Percentiles rank a stretch among this genome's conserved stretches.
phyloP scores from a whole-genome alignment of 768 basidiomycete species.

The Auricularia auricula-judae region DNA sequence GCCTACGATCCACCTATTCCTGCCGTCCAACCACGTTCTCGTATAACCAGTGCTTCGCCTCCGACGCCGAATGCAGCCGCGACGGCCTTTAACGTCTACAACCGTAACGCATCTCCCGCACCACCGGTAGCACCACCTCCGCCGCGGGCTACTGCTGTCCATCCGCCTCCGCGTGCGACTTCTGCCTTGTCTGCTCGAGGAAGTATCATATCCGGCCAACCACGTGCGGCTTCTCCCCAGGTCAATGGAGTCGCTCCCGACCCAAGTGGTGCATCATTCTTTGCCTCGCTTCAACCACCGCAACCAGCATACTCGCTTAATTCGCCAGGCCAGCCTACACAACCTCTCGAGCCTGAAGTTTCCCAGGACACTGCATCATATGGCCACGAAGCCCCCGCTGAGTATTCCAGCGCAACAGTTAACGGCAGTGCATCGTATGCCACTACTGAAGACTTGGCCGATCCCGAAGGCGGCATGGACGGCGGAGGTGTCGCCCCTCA shows the following conservation, averaged over 20 bases:
- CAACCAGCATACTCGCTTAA: neutral
- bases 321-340: neutral
- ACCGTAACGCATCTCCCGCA: slow-evolving; percentile 2
- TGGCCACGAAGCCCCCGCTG: neutral
- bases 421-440: too few relatives aligned
- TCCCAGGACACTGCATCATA: neutral
- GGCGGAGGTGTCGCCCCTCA: neutral
- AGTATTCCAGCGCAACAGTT: too few relatives aligned
- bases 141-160: slow-evolving; percentile 1
- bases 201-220: neutral
- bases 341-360: neutral
- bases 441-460: neutral
- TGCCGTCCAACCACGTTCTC: slow-evolving; percentile 6
- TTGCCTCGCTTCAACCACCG: neutral
- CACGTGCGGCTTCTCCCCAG: neutral
- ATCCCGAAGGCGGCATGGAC: neutral
- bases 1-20: slow-evolving; percentile 25
- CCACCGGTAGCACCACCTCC: slow-evolving; percentile 2
- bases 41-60: slow-evolving; percentile 3
- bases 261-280: neutral
- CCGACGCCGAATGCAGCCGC: slow-evolving; percentile 2
- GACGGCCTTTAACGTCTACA: slow-evolving; percentile 1
- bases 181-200: neutral
- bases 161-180: slow-evolving; percentile 3
- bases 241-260: neutral